Evolutionary conservation across 768 basidiomycete genomes (phyloP).

Genomic region (Auriscalpium microsporum): DNA sequence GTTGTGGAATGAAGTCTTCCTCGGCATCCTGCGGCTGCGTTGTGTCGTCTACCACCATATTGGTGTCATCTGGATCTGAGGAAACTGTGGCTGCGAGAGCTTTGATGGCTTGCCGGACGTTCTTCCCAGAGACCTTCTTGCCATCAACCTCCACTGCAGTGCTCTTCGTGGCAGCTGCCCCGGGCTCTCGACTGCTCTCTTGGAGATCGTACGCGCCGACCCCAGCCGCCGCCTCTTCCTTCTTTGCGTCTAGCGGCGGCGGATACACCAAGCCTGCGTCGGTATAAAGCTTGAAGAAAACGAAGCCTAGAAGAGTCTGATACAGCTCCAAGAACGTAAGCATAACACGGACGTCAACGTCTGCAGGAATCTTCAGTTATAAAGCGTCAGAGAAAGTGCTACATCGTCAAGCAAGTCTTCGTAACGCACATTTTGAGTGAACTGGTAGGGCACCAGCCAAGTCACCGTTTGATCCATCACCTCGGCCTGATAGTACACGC

Average conservation of each 20-base stretch:
- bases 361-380: constrained; percentile 66
- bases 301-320: constrained; percentile 91
- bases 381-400: not conserved
- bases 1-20: constrained; percentile 64
- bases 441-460: constrained; percentile 97
- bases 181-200: constrained; percentile 28
- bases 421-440: constrained; percentile 78
- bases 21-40: constrained; percentile 24
- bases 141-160: constrained; percentile 28
- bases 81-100: constrained; percentile 27
- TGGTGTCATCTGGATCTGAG: constrained; percentile 22
- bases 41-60: constrained; percentile 22
- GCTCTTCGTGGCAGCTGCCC: constrained; percentile 16
- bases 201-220: constrained; percentile 82
- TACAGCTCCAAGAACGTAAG: constrained; percentile 97
- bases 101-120: constrained; percentile 58
- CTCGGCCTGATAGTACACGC: constrained; percentile 96
- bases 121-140: constrained; percentile 45
- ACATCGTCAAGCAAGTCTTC: not conserved
- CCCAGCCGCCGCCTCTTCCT: constrained; percentile 81
- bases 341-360: constrained; percentile 97
- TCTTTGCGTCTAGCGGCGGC: constrained; percentile 76
- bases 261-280: constrained; percentile 90
- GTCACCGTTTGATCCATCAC: constrained; percentile 87
- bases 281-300: constrained; percentile 97